Evolutionary conservation across 208 protist genomes (phyloP), one percentile per base, ranked within the genome.

Genomic region (Phytomonas sp.): DNA sequence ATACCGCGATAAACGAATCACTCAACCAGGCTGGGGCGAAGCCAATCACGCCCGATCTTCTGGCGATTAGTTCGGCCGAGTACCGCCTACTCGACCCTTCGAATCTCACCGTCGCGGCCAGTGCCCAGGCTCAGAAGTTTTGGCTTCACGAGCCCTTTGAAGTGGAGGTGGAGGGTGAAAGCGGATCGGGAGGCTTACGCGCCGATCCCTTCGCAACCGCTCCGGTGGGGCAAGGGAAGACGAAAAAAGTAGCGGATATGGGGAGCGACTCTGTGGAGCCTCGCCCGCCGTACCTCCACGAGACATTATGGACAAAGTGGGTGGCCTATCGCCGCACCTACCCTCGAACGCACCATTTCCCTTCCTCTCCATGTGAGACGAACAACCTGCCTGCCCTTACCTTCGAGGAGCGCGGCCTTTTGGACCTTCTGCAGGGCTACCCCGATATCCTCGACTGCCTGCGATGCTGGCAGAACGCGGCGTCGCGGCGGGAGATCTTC

Each of bases 371-470:
- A 4, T 49, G 10, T 12, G 19, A 16, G 60, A 23, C 30, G 31
- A 66, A 72, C 26, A 8, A 63, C 12, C 30, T 71, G 40, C 79
- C 79, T 4, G 45, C 62, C 59, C 79, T 94, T 70, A 92, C 84
- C 29, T 65, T 42, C 4, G 87, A 91, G 75, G 85, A 94, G 74
- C 80, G 84, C 29, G 87, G 89, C 14, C 42, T 92, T 59, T 67
- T 92, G 2, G 87, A 94, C 72, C 68, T 92, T 8, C 75, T 90
- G 31, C 78, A 89, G 76, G 85, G 82, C 56, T 94, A 94, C 81
- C 68, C 86, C 5, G 89, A 95, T 66, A 71, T 93, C 0, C 76
- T 93, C 33, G 87, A 92, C 73, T 87, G 81, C 60, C 74, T 83
- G 60, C 82, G 88, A 23, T 83, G 76, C 65, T 92, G 87, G 85